A percentile compares a stretch with the other conserved stretches of the same genome.
phyloP scores from a whole-genome alignment of 352 stramenopile species.

The Phytopythium oedochilum region DNA sequence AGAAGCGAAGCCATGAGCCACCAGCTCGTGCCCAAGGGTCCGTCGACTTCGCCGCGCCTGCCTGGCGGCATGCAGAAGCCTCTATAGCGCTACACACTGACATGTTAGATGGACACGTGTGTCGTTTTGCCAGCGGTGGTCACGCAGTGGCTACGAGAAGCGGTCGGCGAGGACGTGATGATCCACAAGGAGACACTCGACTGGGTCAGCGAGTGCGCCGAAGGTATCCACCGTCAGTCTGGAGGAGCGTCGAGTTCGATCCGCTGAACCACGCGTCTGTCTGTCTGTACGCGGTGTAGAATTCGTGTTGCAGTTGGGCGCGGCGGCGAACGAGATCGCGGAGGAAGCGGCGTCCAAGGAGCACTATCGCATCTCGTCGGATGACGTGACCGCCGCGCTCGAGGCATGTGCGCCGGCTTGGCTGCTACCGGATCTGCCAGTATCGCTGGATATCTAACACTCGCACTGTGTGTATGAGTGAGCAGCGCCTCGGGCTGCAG shows the following conservation, averaged over 20 bases:
- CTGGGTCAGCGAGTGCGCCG: slow-evolving; percentile 55
- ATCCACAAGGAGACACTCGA: slow-evolving; percentile 66
- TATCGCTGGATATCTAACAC: too few relatives aligned
- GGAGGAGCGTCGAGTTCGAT: too few relatives aligned
- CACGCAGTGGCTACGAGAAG: slow-evolving; percentile 50
- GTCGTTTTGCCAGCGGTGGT: slow-evolving; percentile 11
- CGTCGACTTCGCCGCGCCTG: not conserved
- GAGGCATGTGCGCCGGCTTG: slow-evolving; percentile 19
- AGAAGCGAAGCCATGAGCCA: not conserved
- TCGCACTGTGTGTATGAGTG: not conserved
- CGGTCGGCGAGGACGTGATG: slow-evolving; percentile 38
- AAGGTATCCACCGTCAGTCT: slow-evolving; percentile 15
- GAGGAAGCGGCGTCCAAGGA: slow-evolving; percentile 47
- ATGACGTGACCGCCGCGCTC: slow-evolving; percentile 51
- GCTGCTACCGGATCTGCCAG: too few relatives aligned
- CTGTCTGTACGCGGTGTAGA: slow-evolving; percentile 13
- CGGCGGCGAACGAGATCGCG: slow-evolving; percentile 46
- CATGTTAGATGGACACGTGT: not conserved
- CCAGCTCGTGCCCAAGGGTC: not conserved
- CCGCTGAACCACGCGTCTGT: not conserved
- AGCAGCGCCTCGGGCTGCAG: slow-evolving; percentile 31
- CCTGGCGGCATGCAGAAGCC: not conserved
- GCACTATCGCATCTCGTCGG: slow-evolving; percentile 62
- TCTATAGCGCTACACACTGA: not conserved
- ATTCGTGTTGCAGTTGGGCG: slow-evolving; percentile 41